phyloP scores from a whole-genome alignment of 2,329 filamentous ascomycete genomes.

The Penicillium brasilianum region DNA sequence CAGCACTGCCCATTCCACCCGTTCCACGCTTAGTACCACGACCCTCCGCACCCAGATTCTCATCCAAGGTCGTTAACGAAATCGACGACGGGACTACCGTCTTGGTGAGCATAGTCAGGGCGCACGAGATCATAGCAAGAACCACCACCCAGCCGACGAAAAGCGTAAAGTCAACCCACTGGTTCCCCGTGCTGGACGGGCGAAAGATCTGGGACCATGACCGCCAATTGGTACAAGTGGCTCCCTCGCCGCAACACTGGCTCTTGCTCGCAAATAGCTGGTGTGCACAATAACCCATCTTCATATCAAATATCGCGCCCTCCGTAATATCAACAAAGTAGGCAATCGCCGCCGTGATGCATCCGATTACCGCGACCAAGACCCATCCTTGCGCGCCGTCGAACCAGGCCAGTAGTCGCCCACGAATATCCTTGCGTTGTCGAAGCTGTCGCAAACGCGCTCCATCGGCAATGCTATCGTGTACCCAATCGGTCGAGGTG shows the following conservation, averaged over 20 bases:
- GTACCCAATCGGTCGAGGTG: conserved; percentile 96
- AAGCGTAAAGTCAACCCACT: conserved; percentile 76
- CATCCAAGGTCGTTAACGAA: conserved; percentile 84
- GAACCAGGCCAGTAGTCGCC: conserved; percentile 75
- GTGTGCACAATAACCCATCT: conserved; percentile 80
- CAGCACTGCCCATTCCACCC: conserved; percentile 48
- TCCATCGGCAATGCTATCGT: conserved; percentile 94
- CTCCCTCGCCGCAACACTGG: conserved; percentile 63
- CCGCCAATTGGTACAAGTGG: conserved; percentile 63
- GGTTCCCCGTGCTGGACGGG: conserved; percentile 52
- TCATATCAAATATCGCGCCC: conserved; percentile 83
- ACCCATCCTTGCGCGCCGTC: conserved; percentile 95
- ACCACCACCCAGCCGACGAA: conserved; percentile 75
- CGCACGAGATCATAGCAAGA: conserved; percentile 74
- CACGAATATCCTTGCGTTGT: conserved; percentile 80
- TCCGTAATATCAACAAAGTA: conserved; percentile 91
- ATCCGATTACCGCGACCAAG: conserved; percentile 85
- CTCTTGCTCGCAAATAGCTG: conserved; percentile 77
- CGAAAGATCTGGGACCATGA: conserved; percentile 69
- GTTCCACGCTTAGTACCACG: conserved; percentile 53
- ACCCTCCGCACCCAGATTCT: conserved; percentile 78
- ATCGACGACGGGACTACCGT: conserved; percentile 90
- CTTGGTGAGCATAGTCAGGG: conserved; percentile 86
- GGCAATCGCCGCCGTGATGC: conserved; percentile 81
- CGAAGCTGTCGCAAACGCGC: conserved; percentile 84